Percentiles rank a stretch among this genome's conserved stretches.
These are phyloP conservation scores for Panus rudis DNA, from an alignment of 768 basidiomycete genomes.

Conservation along the genomic window DNA sequence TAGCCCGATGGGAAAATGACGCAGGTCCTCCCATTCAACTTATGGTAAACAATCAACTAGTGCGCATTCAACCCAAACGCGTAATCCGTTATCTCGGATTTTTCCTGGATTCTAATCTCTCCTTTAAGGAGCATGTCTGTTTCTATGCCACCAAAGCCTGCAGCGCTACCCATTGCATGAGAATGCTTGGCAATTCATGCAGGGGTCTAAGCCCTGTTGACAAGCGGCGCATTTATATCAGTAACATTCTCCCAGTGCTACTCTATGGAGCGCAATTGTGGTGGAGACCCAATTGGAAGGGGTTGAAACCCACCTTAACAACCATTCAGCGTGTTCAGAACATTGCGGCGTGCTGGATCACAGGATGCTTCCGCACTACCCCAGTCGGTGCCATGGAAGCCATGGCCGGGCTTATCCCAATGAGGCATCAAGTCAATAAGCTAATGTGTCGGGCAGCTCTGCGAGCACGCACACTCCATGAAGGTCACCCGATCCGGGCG, in stretches of 20 bases:
- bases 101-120: conserved; percentile 9
- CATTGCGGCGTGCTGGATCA: conserved; percentile 14
- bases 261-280: conserved; percentile 15
- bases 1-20: neutral
- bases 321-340: conserved; percentile 11
- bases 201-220: conserved; percentile 10
- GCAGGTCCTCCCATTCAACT: neutral
- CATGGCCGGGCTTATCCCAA: conserved; percentile 12
- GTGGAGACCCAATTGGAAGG: conserved; percentile 11
- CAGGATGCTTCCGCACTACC: conserved; percentile 14
- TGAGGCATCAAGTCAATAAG: conserved; percentile 11
- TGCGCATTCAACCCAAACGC: neutral
- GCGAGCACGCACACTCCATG: conserved; percentile 1
- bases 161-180: conserved; percentile 6
- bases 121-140: conserved; percentile 7
- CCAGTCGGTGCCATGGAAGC: conserved; percentile 13
- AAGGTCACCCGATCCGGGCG: conserved; percentile 2
- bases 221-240: conserved; percentile 12
- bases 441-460: too few relatives aligned
- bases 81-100: conserved; percentile 13
- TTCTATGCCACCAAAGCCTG: conserved; percentile 9
- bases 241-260: conserved; percentile 13
- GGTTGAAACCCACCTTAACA: conserved; percentile 2
- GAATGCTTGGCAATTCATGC: conserved; percentile 14
- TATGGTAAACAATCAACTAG: neutral